Evolutionary conservation across 2,329 filamentous ascomycete genomes (phyloP).

Genomic region (Cryphonectria japonica): DNA sequence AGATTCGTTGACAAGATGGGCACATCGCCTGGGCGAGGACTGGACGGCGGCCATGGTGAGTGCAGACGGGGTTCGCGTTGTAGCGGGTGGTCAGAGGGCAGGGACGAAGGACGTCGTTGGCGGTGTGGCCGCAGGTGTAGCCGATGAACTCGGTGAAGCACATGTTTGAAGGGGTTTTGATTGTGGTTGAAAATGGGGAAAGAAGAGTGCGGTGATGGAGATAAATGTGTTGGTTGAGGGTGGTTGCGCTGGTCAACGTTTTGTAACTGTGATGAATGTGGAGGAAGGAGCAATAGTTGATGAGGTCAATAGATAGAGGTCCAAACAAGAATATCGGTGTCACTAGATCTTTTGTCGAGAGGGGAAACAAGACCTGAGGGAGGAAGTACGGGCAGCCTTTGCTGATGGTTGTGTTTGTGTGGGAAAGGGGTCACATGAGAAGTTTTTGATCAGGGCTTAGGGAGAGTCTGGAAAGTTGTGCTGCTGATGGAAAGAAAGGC

Average conservation of each 20-base stretch:
- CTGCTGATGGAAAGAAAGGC: not conserved
- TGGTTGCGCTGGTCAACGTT: not conserved
- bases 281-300: not conserved
- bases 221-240: not conserved
- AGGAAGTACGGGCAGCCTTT: not conserved
- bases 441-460: not conserved
- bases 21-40: constrained; percentile 43
- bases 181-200: not conserved
- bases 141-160: constrained; percentile 51
- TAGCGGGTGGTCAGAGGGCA: constrained; percentile 49
- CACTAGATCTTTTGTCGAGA: not conserved
- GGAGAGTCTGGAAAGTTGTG: not conserved
- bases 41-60: constrained; percentile 36
- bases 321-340: not conserved
- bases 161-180: constrained; percentile 40
- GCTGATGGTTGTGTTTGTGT: not conserved
- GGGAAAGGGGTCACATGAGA: not conserved
- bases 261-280: not conserved
- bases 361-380: not conserved
- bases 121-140: constrained; percentile 54
- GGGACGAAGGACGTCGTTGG: constrained; percentile 42
- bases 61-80: constrained; percentile 43
- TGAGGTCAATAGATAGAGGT: not conserved
- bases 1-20: constrained; percentile 42
- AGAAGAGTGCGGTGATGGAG: not conserved